These are phyloP conservation scores for Tilletiopsis washingtonensis DNA, from an alignment of 1,284 basidiomycete genomes.

Conservation along the genomic window DNA sequence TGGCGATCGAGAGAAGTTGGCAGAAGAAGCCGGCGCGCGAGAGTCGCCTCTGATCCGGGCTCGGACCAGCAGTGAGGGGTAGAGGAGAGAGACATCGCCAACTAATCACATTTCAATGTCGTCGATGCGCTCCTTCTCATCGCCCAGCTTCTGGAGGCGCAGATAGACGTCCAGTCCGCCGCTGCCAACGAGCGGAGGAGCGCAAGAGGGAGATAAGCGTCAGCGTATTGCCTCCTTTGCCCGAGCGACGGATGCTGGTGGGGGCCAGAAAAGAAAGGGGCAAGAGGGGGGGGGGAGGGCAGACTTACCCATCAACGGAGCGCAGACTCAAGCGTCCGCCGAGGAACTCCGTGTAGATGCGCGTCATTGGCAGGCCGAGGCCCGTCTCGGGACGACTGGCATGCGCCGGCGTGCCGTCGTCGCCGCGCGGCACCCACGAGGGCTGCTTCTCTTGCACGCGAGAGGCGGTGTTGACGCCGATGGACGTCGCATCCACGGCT, in stretches of 20 bases:
- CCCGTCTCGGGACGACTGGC: conserved; percentile 30
- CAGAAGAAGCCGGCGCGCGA: too few relatives aligned
- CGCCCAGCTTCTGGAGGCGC: conserved; percentile 71
- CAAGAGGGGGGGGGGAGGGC: too few relatives aligned
- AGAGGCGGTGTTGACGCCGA: not conserved
- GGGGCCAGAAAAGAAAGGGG: too few relatives aligned
- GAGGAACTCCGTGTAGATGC: conserved; percentile 40
- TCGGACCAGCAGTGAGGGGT: too few relatives aligned
- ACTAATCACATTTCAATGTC: conserved; percentile 25
- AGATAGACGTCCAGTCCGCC: conserved; percentile 77
- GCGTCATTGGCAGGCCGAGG: conserved; percentile 35
- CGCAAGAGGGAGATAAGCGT: too few relatives aligned
- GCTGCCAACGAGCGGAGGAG: too few relatives aligned
- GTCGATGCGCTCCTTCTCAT: conserved; percentile 60
- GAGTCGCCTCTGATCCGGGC: too few relatives aligned
- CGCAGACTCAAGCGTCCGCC: conserved; percentile 74
- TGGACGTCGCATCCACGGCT: too few relatives aligned
- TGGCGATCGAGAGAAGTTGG: too few relatives aligned
- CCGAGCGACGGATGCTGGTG: too few relatives aligned
- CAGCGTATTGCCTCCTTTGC: too few relatives aligned
- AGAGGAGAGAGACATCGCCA: too few relatives aligned
- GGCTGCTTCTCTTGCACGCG: not conserved
- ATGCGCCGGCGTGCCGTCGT: not conserved
- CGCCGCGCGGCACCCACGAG: not conserved
- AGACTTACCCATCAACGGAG: conserved; percentile 59